phyloP scores from a whole-genome alignment of 129 eudicot species.

The Escallonia herrerae region DNA sequence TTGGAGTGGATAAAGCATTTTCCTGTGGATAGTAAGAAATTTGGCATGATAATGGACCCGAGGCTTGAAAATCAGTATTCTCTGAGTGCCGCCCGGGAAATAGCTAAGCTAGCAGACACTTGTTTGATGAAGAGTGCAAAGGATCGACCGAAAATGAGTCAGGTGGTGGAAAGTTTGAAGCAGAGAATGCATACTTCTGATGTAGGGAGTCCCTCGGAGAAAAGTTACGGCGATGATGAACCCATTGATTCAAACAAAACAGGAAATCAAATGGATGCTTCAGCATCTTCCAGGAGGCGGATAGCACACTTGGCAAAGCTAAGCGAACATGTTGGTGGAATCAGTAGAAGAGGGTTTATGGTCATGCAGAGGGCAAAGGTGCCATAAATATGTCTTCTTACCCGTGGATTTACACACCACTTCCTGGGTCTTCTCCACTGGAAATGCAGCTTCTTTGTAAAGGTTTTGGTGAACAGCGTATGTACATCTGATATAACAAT shows the following conservation, averaged over 20 bases:
- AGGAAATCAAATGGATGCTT: slow-evolving; percentile 22
- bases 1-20: slow-evolving; percentile 79
- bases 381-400: slow-evolving; percentile 2
- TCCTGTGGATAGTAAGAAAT: slow-evolving; percentile 59
- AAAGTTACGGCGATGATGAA: slow-evolving; percentile 26
- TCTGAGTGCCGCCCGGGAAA: slow-evolving; percentile 34
- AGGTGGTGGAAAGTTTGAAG: slow-evolving; percentile 45
- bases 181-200: slow-evolving; percentile 49
- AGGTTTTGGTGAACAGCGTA: no score
- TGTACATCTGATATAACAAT: no score
- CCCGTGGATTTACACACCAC: no score
- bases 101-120: slow-evolving; percentile 59
- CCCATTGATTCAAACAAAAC: slow-evolving; percentile 26
- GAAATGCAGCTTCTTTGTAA: no score
- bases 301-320: slow-evolving; percentile 68
- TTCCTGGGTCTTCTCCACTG: no score
- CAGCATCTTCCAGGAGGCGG: slow-evolving; percentile 71
- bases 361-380: slow-evolving; percentile 82
- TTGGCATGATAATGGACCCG: slow-evolving; percentile 60
- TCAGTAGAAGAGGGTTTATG: slow-evolving; percentile 67
- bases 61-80: slow-evolving; percentile 55
- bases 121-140: slow-evolving; percentile 52
- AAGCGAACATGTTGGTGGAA: slow-evolving; percentile 67
- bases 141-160: slow-evolving; percentile 56
- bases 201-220: slow-evolving; percentile 24